Evolutionary conservation across 768 basidiomycete species (phyloP).

Genomic region (Amanita pseudoporphyria): DNA sequence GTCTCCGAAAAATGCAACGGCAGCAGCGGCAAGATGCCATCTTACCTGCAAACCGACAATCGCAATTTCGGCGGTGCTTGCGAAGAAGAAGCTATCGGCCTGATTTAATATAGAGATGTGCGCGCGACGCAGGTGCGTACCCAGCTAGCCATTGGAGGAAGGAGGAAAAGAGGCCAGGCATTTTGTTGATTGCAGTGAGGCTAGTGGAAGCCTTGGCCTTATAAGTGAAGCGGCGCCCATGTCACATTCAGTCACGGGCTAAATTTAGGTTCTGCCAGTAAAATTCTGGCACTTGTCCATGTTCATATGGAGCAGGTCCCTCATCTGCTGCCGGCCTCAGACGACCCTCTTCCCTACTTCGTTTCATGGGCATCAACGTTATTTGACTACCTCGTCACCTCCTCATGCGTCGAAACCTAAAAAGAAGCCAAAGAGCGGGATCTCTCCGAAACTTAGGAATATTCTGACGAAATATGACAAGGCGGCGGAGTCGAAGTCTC

Average conservation of each 20-base stretch:
- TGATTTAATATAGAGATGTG: not conserved
- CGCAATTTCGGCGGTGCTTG: slow-evolving; percentile 79
- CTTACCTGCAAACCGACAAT: slow-evolving; percentile 84
- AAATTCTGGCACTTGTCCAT: not conserved
- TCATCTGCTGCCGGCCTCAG: not conserved
- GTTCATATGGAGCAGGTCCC: slow-evolving; percentile 4
- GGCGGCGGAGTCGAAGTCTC: no score
- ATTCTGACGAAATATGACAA: no score
- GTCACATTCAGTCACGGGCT: not conserved
- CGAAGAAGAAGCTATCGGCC: slow-evolving; percentile 63
- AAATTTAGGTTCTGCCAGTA: not conserved
- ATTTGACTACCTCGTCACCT: not conserved
- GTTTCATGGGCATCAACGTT: not conserved
- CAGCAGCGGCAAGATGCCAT: not conserved
- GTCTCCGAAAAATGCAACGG: not conserved
- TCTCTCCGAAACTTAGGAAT: not conserved
- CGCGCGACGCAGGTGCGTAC: slow-evolving; percentile 13
- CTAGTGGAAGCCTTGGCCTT: no score
- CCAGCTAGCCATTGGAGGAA: slow-evolving; percentile 38
- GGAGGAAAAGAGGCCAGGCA: slow-evolving; percentile 33
- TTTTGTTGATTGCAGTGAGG: slow-evolving; percentile 9
- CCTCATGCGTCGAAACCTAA: not conserved
- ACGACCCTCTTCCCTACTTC: not conserved
- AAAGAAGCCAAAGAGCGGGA: not conserved
- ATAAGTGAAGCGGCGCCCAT: no score